Evolutionary conservation across 1,284 basidiomycete genomes (phyloP).

Genomic region (Malassezia globosa): DNA sequence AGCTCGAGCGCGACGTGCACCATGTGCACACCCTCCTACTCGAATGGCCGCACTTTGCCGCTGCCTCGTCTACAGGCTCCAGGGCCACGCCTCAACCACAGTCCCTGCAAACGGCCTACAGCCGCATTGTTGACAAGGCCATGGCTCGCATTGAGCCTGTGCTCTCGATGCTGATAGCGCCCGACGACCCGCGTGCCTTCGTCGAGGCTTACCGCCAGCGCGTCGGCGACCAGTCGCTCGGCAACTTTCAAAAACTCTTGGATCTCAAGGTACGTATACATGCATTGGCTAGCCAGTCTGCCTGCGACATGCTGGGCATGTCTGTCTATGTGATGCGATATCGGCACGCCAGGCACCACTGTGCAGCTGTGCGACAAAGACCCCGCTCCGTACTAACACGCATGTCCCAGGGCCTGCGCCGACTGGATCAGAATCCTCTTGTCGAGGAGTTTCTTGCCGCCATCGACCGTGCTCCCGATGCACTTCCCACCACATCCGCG

Average conservation of each 20-base stretch:
- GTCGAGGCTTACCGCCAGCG: conserved; percentile 30
- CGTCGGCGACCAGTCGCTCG: conserved; percentile 33
- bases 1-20: conserved; percentile 27
- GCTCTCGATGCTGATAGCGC: conserved; percentile 26
- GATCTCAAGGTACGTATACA: conserved; percentile 67
- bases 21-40: conserved; percentile 27
- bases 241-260: conserved; percentile 71
- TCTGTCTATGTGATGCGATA: conserved; percentile 82
- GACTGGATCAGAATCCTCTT: conserved; percentile 10
- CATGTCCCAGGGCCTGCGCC: conserved; percentile 3
- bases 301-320: too few relatives aligned
- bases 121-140: conserved; percentile 28
- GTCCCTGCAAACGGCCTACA: conserved; percentile 25
- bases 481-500: conserved; percentile 23
- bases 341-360: conserved; percentile 52
- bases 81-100: conserved; percentile 16
- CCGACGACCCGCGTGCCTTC: conserved; percentile 18
- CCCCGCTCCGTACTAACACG: too few relatives aligned
- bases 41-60: conserved; percentile 31
- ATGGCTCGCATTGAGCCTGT: conserved; percentile 27
- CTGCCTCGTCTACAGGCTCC: conserved; percentile 3
- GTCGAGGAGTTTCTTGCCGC: conserved; percentile 16
- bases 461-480: conserved; percentile 7
- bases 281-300: conserved; percentile 70
- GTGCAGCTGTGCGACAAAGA: too few relatives aligned